Conservation (phyloP, 164 flowering plant species). For the Cinnamomum micranthum region DNA sequence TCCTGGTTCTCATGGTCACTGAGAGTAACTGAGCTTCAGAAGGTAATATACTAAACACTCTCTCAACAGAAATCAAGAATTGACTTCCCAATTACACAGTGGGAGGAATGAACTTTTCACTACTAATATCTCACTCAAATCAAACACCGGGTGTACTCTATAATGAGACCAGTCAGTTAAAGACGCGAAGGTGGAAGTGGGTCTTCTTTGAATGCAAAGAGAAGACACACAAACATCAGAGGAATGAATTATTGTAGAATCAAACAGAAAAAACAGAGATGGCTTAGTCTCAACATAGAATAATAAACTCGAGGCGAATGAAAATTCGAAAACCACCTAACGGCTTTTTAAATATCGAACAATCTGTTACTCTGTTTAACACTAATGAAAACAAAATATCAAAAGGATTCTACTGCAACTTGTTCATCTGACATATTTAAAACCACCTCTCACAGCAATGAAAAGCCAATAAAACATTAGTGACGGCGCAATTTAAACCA, state of each 20-base stretch:
- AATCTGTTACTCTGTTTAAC: constrained; percentile 24
- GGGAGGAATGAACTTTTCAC: neutral
- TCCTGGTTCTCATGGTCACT: constrained; percentile 47
- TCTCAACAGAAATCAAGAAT: neutral
- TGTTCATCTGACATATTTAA: too few relatives aligned
- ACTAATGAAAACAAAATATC: too few relatives aligned
- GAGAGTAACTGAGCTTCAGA: constrained; percentile 7
- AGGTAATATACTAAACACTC: neutral
- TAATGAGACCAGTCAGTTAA: neutral
- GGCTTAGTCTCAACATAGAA: neutral
- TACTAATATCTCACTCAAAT: constrained; percentile 5
- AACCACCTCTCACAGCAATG: too few relatives aligned
- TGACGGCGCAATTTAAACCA: too few relatives aligned
- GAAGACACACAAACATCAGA: constrained; percentile 6
- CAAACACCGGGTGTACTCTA: neutral
- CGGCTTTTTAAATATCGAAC: constrained; percentile 8
- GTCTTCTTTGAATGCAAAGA: constrained; percentile 14
- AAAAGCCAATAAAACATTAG: too few relatives aligned
- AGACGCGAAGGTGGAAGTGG: constrained; percentile 5
- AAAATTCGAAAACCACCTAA: constrained; percentile 14
- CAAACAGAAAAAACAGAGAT: constrained; percentile 43
- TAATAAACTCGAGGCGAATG: constrained; percentile 7
- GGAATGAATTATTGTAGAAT: constrained; percentile 17
- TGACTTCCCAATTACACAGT: neutral
- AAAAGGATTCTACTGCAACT: too few relatives aligned